Evolutionary conservation across 495 filamentous ascomycete genomes (phyloP).

Genomic region (Aspergillus diversus): DNA sequence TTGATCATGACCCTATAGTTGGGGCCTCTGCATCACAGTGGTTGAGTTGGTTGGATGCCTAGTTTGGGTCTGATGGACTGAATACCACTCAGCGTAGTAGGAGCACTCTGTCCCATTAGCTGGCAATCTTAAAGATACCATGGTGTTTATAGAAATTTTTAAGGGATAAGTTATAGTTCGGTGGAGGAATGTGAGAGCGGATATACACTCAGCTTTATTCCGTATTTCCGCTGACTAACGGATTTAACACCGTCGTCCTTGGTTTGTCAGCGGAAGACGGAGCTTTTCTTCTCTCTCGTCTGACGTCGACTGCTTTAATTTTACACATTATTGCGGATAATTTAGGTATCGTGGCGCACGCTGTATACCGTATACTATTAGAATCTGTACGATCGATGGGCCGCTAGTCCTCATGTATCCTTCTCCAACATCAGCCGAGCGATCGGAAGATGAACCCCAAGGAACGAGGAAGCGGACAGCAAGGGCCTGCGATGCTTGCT

Average conservation of each 20-base stretch:
- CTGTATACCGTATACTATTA: background rate
- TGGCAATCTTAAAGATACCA: no score
- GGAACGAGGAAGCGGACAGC: constrained; percentile 34
- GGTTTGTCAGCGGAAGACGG: no score
- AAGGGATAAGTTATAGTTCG: no score
- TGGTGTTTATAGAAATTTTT: no score
- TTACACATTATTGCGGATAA: no score
- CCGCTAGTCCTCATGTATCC: constrained; percentile 24
- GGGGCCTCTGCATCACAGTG: background rate
- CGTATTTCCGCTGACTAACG: background rate
- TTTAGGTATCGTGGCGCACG: no score
- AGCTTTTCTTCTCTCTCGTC: no score
- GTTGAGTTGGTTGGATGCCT: background rate
- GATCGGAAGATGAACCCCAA: constrained; percentile 25
- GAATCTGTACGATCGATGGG: background rate
- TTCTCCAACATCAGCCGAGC: constrained; percentile 25
- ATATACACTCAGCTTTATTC: background rate
- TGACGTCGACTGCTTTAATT: background rate
- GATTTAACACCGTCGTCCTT: no score
- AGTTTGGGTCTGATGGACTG: background rate
- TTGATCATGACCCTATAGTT: background rate
- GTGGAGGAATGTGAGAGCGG: background rate
- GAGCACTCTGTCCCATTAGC: no score
- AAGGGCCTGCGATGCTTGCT: constrained; percentile 56
- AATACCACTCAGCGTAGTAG: no score